Conservation (phyloP, 805 yeast species). For the Starmerella cellae region DNA sequence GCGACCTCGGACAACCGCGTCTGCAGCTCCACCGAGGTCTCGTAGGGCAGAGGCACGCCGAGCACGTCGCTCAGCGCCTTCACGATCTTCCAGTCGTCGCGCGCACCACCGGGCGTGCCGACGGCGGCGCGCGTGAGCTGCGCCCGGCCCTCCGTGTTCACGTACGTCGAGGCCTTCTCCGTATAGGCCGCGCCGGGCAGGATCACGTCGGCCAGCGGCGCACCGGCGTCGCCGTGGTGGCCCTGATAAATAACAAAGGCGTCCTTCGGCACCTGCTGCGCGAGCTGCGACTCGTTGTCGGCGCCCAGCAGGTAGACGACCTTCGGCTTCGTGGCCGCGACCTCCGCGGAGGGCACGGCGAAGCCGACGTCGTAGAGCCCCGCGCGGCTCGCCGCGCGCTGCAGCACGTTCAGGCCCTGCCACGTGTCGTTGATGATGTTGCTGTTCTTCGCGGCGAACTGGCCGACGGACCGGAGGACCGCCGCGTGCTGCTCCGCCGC, state of each 20-base stretch:
- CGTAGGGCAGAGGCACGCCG: slow-evolving; percentile 59
- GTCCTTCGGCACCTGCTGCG: slow-evolving; percentile 64
- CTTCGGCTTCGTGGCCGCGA: slow-evolving; percentile 44
- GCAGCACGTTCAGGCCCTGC: slow-evolving; percentile 72
- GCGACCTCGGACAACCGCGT: slow-evolving; percentile 61
- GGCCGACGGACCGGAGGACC: slow-evolving; percentile 32
- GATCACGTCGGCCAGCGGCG: slow-evolving; percentile 74
- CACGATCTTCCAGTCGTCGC: slow-evolving; percentile 83
- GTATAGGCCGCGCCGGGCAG: slow-evolving; percentile 84
- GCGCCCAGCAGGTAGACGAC: slow-evolving; percentile 72
- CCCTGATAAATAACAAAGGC: slow-evolving; percentile 85
- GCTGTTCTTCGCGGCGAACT: slow-evolving; percentile 42
- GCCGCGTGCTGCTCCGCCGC: slow-evolving; percentile 53
- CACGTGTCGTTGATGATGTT: slow-evolving; percentile 59
- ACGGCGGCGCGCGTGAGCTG: slow-evolving; percentile 78
- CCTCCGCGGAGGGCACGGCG: slow-evolving; percentile 38
- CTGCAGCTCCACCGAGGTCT: slow-evolving; percentile 54
- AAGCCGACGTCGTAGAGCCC: slow-evolving; percentile 82
- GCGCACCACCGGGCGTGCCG: slow-evolving; percentile 75
- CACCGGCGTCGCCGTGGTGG: slow-evolving; percentile 84
- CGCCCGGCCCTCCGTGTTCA: slow-evolving; percentile 81
- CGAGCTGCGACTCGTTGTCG: slow-evolving; percentile 65
- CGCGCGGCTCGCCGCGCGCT: slow-evolving; percentile 75
- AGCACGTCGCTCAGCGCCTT: slow-evolving; percentile 73
- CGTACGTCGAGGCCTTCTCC: slow-evolving; percentile 71